Evolutionary conservation across 148 eudicot genomes (phyloP).

Genomic region (Fallopia convolvulus): DNA sequence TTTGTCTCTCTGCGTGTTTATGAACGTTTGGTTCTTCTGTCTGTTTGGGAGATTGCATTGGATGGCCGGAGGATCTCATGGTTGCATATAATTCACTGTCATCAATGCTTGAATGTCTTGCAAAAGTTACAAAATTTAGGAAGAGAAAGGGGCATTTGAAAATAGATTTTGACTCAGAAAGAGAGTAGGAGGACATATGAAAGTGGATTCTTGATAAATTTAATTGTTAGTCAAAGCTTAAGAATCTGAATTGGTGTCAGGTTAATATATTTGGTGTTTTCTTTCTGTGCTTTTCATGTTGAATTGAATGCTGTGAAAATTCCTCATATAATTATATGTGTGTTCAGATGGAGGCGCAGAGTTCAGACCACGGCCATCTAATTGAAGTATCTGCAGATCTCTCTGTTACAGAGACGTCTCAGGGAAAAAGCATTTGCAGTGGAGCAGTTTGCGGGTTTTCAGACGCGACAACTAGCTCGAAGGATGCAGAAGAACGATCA

Average conservation of each 20-base stretch:
- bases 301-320: neutral
- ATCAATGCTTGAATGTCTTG: neutral
- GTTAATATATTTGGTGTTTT: neutral
- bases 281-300: too few relatives aligned
- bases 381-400: conserved; percentile 33
- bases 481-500: conserved; percentile 43
- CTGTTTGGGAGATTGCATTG: neutral
- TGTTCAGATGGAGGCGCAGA: conserved; percentile 36
- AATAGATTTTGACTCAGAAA: neutral
- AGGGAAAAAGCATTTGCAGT: conserved; percentile 28
- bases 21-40: neutral
- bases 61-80: neutral
- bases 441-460: conserved; percentile 55
- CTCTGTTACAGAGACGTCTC: conserved; percentile 13
- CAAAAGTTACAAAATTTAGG: neutral
- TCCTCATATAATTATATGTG: neutral
- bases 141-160: neutral
- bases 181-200: neutral
- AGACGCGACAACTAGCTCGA: conserved; percentile 31
- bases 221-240: neutral
- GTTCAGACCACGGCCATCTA: conserved; percentile 19
- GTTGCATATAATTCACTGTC: neutral
- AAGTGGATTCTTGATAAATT: neutral
- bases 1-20: neutral
- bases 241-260: neutral